Percentiles rank a stretch among this genome's conserved stretches.
phyloP scores from a whole-genome alignment of 495 filamentous ascomycete species.

The Achaetomiella virescens region DNA sequence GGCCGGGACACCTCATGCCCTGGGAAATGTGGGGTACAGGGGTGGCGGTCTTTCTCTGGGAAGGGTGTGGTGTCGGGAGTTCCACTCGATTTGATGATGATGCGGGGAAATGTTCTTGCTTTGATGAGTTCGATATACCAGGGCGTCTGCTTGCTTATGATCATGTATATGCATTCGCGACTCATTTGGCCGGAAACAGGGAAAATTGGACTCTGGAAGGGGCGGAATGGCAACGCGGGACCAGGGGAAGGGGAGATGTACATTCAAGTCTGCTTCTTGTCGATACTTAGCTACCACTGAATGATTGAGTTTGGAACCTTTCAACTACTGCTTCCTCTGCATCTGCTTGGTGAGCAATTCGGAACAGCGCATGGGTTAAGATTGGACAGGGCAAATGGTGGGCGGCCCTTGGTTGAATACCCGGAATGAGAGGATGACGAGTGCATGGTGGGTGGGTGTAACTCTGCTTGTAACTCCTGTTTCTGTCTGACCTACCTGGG shows the following conservation, averaged over 20 bases:
- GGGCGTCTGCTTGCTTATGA: neutral
- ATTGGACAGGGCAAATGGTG: constrained; percentile 5
- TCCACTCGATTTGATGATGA: neutral
- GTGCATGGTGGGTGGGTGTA: neutral
- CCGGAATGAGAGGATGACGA: constrained; percentile 11
- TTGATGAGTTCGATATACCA: constrained; percentile 13
- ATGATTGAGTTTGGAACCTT: neutral
- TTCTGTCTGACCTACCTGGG: neutral
- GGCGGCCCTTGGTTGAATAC: constrained; percentile 8
- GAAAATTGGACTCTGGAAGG: neutral
- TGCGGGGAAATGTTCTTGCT: neutral
- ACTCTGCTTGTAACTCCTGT: neutral
- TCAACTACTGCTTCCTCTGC: neutral
- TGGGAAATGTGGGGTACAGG: constrained; percentile 11
- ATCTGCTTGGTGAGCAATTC: neutral
- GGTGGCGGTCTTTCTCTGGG: neutral
- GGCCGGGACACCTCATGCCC: neutral
- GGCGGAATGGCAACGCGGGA: neutral
- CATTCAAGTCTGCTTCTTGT: constrained; percentile 4
- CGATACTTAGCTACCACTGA: constrained; percentile 1
- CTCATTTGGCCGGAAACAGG: neutral
- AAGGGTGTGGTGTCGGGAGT: neutral
- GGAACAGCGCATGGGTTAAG: neutral
- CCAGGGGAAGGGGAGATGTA: neutral
- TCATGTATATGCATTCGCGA: neutral